Evolutionary conservation across 208 protist genomes (phyloP).

Genomic region (Vickermania ingenoplastis): DNA sequence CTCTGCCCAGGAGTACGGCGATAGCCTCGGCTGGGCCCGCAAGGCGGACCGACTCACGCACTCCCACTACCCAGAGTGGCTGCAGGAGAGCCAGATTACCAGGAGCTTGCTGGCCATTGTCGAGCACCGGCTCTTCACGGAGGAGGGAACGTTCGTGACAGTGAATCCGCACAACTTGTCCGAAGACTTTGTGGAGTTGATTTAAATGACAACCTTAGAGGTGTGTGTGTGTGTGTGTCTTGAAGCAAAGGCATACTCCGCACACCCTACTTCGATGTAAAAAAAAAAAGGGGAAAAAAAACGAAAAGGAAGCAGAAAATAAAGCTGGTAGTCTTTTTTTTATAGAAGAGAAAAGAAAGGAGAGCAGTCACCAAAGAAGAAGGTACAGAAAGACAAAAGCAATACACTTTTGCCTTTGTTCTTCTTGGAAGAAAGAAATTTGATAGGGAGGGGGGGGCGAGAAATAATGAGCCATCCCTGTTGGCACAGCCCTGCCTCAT

Average conservation of each 20-base stretch:
- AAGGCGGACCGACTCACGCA: slow-evolving; percentile 19
- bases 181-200: slow-evolving; percentile 7
- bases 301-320: neutral
- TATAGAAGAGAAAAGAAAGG: no score
- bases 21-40: slow-evolving; percentile 31
- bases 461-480: no score
- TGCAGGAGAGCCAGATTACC: slow-evolving; percentile 18
- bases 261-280: slow-evolving; percentile 3
- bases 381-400: no score
- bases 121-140: slow-evolving; percentile 20
- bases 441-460: no score
- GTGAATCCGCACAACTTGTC: slow-evolving; percentile 14
- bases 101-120: slow-evolving; percentile 16
- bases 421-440: no score
- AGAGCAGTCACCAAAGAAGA: no score
- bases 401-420: no score
- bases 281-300: slow-evolving; percentile 3
- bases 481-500: no score
- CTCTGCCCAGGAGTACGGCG: slow-evolving; percentile 30
- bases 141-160: slow-evolving; percentile 37
- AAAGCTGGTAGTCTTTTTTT: no score
- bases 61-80: slow-evolving; percentile 28
- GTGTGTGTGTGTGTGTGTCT: slow-evolving; percentile 4
- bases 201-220: slow-evolving; percentile 2
- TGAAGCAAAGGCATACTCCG: no score